A percentile compares a stretch with the other conserved stretches of the same genome.
Conservation (phyloP, 345 rosid species). For the Durio zibethinus region DNA sequence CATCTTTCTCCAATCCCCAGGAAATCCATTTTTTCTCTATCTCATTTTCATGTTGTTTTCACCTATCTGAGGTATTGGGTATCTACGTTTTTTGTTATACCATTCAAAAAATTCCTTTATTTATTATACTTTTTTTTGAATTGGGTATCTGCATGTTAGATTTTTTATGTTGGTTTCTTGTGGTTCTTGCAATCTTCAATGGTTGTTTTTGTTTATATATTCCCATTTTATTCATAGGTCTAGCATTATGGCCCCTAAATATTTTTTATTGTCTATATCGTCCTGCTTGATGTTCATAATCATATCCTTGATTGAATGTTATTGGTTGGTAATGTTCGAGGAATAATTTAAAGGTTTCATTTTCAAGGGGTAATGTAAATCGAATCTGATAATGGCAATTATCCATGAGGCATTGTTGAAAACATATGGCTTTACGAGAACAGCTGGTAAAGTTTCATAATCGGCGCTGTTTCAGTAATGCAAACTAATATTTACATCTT, state of each 20-base stretch:
- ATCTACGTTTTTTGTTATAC: not conserved
- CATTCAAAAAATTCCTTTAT: not conserved
- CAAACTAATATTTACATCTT: not conserved
- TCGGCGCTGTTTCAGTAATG: not conserved
- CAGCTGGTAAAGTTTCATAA: not conserved
- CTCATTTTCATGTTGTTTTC: not conserved
- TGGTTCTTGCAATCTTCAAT: constrained; percentile 8
- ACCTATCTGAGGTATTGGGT: constrained; percentile 6
- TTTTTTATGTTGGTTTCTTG: not conserved
- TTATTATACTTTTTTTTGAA: not conserved
- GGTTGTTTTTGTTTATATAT: not conserved
- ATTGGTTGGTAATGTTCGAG: not conserved
- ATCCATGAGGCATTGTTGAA: not conserved
- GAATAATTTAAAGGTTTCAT: not conserved
- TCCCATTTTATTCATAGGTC: not conserved
- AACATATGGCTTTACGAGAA: not conserved
- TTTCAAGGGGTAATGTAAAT: not conserved
- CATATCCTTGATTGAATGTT: not conserved
- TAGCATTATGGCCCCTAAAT: not conserved
- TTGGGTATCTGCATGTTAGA: constrained; percentile 9
- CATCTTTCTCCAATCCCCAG: not conserved
- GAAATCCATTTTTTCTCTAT: not conserved
- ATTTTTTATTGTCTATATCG: not conserved
- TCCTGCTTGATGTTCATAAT: not conserved
- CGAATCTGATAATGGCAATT: not conserved